Base-by-base conservation (phyloP, 371 early-diverging fungal species). In the Mucor piriformis region DNA sequence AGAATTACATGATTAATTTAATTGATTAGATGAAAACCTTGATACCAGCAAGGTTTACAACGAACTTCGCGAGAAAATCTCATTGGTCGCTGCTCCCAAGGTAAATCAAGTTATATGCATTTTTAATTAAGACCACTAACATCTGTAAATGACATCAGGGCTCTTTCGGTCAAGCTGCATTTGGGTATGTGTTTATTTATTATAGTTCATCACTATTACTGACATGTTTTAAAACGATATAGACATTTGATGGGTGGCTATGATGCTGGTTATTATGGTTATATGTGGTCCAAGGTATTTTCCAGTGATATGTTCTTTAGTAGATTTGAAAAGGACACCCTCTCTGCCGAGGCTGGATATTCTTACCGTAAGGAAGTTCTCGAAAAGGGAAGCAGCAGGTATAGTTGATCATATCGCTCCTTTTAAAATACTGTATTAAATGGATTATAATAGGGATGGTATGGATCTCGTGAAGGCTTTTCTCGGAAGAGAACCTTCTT, bases 161-260 rank as follows among this genome's bases (percentile, higher is more conserved):
- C 20, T 69, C 78, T 6, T 77, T 59, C 49, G 83, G 83, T 38
- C 81, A 81, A 67, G 77, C 81, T 48, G 66, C 79, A 11, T 81
- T 81, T 64, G 81, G 76, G 73, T 66, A 66, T 64, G 66, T 55
- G 12, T 21, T 23, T 52, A 54, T 32, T 4, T 21, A 59, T 35
- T 34, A 50, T 3, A 42, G 48, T 24, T 10, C 25, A 46, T 8
- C 4, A 24, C 24, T 11, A n/a, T 29, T n/a, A 29, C 11, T 32
- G 16, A 16, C 3, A 18, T 15, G n/a, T 34, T 46, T 15, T 46
- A 24, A 46, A 3, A 24, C n/a, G 6, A 32, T 77, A 77, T 70
- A 88, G 87, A 3, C 94, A 93, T 68, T 71, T 93, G 37, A 91
- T 92, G 87, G 89, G 91, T 50, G 95, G 95, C 5, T 94, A 92